A percentile compares a stretch with the other conserved stretches of the same genome.
Evolutionary conservation across 768 basidiomycete species (phyloP).

Genomic region (Boletus rubroflammeus): DNA sequence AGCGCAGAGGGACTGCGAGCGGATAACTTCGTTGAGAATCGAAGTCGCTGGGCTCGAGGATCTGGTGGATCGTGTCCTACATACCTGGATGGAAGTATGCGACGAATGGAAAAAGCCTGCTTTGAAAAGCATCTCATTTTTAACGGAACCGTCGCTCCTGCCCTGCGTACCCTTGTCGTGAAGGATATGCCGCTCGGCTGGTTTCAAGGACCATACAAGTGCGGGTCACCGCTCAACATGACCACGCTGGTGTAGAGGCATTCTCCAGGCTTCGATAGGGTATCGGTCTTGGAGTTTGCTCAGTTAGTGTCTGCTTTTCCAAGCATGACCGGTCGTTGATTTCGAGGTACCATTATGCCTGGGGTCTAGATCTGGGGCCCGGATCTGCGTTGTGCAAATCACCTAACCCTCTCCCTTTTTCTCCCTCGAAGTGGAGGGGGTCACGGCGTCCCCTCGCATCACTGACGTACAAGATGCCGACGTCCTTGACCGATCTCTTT

Average conservation of each 20-base stretch:
- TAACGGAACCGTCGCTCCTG: neutral
- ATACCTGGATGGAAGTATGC: neutral
- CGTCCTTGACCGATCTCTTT: neutral
- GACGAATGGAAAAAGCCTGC: neutral
- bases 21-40: neutral
- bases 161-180: neutral
- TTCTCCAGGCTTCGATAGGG: neutral
- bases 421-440: neutral
- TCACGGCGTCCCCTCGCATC: neutral
- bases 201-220: neutral
- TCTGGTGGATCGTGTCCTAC: neutral
- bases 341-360: neutral
- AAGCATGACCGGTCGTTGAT: neutral
- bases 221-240: neutral
- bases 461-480: neutral
- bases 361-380: neutral
- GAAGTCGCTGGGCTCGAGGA: neutral
- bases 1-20: neutral
- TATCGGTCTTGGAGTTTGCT: neutral
- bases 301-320: neutral
- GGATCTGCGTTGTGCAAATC: neutral
- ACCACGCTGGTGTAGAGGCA: neutral
- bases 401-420: neutral
- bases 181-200: neutral
- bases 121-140: neutral